These are phyloP conservation scores for Pulicaria dysenterica DNA, from an alignment of 129 eudicot species.

Conservation along the genomic window DNA sequence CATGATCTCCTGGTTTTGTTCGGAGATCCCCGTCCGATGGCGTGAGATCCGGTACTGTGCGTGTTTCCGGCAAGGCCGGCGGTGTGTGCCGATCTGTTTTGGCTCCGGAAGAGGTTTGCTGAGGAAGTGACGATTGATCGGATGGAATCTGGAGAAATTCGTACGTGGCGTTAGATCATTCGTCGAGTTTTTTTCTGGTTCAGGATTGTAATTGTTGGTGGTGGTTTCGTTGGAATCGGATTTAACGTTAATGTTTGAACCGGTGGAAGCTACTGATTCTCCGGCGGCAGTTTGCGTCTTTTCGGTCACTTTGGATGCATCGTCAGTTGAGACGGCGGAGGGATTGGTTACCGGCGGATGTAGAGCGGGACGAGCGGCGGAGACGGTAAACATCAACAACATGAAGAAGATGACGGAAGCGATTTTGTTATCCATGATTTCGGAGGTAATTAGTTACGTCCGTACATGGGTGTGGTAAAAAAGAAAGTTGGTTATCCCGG, in stretches of 20 bases:
- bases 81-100: conserved; percentile 8
- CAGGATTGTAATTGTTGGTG: neutral
- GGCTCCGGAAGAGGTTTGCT: conserved; percentile 10
- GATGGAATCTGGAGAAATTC: conserved; percentile 38
- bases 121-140: conserved; percentile 42
- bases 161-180: conserved; percentile 9
- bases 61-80: conserved; percentile 34
- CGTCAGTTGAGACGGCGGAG: neutral
- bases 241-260: conserved; percentile 10
- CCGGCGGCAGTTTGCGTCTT: neutral
- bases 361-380: conserved; percentile 29
- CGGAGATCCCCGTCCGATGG: conserved; percentile 21
- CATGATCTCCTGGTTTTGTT: conserved; percentile 27
- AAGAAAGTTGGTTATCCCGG: conserved; percentile 24
- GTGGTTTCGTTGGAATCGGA: conserved; percentile 6
- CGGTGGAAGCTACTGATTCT: conserved; percentile 25
- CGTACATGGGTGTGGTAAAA: conserved; percentile 13
- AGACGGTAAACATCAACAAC: conserved; percentile 26
- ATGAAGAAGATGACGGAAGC: conserved; percentile 27
- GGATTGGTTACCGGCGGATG: conserved; percentile 10
- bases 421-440: conserved; percentile 25
- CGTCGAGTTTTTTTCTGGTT: conserved; percentile 13
- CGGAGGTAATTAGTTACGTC: neutral
- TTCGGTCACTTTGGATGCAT: neutral
- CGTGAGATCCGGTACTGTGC: neutral